phyloP scores from a whole-genome alignment of 2,329 filamentous ascomycete genomes.

The Claviceps spartinae region DNA sequence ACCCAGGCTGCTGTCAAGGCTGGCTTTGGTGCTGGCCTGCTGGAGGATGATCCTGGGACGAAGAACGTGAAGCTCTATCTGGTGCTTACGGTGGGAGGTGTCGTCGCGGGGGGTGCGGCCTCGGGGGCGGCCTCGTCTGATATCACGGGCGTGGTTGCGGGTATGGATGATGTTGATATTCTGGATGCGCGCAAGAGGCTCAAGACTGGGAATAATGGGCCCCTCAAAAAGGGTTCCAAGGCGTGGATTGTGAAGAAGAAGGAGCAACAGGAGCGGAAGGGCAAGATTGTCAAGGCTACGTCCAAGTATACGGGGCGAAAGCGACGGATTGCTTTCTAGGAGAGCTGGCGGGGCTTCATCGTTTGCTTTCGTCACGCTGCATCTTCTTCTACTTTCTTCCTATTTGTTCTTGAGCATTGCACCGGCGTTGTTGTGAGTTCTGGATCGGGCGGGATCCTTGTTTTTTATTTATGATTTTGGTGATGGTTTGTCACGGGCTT shows the following conservation, averaged over 20 bases:
- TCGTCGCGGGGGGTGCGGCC: constrained; percentile 27
- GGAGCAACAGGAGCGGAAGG: constrained; percentile 87
- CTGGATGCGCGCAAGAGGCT: constrained; percentile 50
- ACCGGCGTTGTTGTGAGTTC: constrained; percentile 13
- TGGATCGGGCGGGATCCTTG: too few relatives aligned
- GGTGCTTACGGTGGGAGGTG: constrained; percentile 68
- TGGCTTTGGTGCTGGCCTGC: constrained; percentile 84
- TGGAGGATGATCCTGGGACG: constrained; percentile 91
- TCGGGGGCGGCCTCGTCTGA: constrained; percentile 46
- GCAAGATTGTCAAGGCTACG: constrained; percentile 81
- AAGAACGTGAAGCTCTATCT: constrained; percentile 97
- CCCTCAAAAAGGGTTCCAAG: constrained; percentile 68
- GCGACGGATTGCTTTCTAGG: constrained; percentile 61
- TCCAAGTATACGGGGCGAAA: constrained; percentile 93
- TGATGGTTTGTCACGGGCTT: too few relatives aligned
- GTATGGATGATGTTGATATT: constrained; percentile 80
- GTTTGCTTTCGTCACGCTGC: neutral
- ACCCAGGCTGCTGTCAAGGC: constrained; percentile 79
- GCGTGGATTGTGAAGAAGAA: constrained; percentile 77
- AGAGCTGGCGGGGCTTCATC: neutral
- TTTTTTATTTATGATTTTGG: neutral
- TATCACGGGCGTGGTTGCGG: constrained; percentile 79
- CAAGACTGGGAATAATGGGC: constrained; percentile 29
- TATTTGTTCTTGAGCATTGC: constrained; percentile 9
- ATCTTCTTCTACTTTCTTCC: neutral